Percentiles rank a stretch among this genome's conserved stretches.
Evolutionary conservation across 495 filamentous ascomycete genomes (phyloP).

Genomic region (Penicillium herquei): DNA sequence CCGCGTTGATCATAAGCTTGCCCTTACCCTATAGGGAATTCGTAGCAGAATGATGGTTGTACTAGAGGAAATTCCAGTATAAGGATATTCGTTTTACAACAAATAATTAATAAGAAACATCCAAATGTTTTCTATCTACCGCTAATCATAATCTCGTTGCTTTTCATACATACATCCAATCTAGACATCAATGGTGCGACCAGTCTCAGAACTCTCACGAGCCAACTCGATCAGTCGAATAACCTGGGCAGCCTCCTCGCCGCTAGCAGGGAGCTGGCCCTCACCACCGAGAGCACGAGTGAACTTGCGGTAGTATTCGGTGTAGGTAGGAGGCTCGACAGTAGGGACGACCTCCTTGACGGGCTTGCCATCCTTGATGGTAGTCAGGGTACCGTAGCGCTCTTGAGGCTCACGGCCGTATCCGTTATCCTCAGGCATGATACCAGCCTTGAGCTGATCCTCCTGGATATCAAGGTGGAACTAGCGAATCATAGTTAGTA

Average conservation of each 20-base stretch:
- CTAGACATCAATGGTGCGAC: constrained; percentile 59
- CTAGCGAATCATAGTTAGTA: constrained; percentile 17
- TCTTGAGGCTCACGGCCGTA: constrained; percentile 67
- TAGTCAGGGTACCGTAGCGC: constrained; percentile 49
- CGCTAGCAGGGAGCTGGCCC: constrained; percentile 68
- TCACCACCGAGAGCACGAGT: constrained; percentile 62
- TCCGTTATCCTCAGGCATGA: constrained; percentile 58
- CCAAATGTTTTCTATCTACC: constrained; percentile 1
- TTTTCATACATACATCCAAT: constrained; percentile 10
- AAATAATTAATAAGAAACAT: not conserved
- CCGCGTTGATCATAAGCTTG: too few relatives aligned
- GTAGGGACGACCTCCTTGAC: constrained; percentile 53
- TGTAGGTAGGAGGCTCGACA: constrained; percentile 68
- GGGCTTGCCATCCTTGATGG: constrained; percentile 40
- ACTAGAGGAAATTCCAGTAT: too few relatives aligned
- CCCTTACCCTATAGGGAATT: too few relatives aligned
- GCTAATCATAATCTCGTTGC: constrained; percentile 11
- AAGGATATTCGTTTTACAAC: too few relatives aligned
- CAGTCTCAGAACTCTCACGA: constrained; percentile 62
- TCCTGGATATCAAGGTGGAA: constrained; percentile 78
- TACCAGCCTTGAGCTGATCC: constrained; percentile 70
- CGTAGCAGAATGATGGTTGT: too few relatives aligned
- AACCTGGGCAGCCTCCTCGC: constrained; percentile 67
- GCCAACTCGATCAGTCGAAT: constrained; percentile 73
- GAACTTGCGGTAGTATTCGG: constrained; percentile 69